Conservation (phyloP, 139 green algal species). For the Closterium sp. region DNA sequence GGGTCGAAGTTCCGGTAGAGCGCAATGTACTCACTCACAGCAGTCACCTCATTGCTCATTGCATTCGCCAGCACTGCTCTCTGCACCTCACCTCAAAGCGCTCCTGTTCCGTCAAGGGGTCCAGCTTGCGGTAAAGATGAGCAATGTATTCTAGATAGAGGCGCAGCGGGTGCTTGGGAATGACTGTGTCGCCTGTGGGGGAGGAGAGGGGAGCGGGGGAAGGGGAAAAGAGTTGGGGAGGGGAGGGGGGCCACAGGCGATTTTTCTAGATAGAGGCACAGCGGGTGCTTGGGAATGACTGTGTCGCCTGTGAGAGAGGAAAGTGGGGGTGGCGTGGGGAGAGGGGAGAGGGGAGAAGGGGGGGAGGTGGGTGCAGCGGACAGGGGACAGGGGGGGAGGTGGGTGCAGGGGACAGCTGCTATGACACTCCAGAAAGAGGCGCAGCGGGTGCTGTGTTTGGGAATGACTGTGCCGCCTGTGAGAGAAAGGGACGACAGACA, state of each 20-base stretch:
- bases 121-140: constrained; percentile 77
- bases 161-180: constrained; percentile 63
- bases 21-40: constrained; percentile 93
- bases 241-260: too few relatives aligned
- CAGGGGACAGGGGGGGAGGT: too few relatives aligned
- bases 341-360: background rate
- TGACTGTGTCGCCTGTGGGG: background rate
- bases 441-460: constrained; percentile 65
- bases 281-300: background rate
- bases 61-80: too few relatives aligned
- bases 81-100: constrained; percentile 40
- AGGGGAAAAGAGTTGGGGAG: background rate
- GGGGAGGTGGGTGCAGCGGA: too few relatives aligned
- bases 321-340: too few relatives aligned
- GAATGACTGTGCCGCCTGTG: background rate
- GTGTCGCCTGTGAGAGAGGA: background rate
- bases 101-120: constrained; percentile 33
- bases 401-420: too few relatives aligned
- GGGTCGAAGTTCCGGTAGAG: constrained; percentile 73
- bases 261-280: background rate
- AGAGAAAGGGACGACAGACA: background rate
- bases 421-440: background rate
- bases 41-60: too few relatives aligned
- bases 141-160: constrained; percentile 91
- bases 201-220: too few relatives aligned